Evolutionary conservation across 176 grass and related monocot species (phyloP), one percentile per base, ranked within the genome.

Genomic region (Paspalum vaginatum): DNA sequence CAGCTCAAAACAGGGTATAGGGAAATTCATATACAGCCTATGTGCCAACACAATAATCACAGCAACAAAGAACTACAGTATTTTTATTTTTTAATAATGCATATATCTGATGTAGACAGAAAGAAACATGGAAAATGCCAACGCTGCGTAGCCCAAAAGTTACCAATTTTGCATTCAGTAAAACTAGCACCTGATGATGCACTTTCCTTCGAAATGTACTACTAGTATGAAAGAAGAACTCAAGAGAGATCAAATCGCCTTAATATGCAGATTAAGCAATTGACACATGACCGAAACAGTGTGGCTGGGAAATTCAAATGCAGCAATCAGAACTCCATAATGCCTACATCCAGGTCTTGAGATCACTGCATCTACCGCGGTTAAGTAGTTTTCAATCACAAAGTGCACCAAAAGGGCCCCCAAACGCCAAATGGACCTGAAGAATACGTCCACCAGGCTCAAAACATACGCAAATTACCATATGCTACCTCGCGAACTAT

Each of bases 31-130:
- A 53, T 10, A 52, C 38, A 38, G 13, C 6, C 3, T 66, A 73
- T 61, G 20, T 5, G 74, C 6, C 10, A 43, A 69, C 10, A 39
- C 22, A 25, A 44, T 22, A 21, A 39, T 37, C 77, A 70, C 15
- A 81, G 38, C n/a, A 70, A 47, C n/a, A 81, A 69, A 79, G 2
- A 53, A 24, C 21, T 41, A 47, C 6, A n/a, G 39, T 52, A n/a
- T 5, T 5, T 7, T 24, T 12, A 42, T 14, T 5, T 5, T 7
- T 24, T 12, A 42, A 39, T n/a, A 62, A 62, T 7, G 2, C 4
- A 37, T 13, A 24, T 48, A 48, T 76, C 57, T 13, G 15, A 62
- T 48, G 5, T 61, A 25, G 16, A 79, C 20, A 20, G 1, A 39
- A 63, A 48, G 54, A 40, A 58, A 38, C 16, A 65, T 16, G 14